These are phyloP conservation scores for Saprolegnia parasitica DNA, from an alignment of 352 stramenopile species.

Conservation along the genomic window DNA sequence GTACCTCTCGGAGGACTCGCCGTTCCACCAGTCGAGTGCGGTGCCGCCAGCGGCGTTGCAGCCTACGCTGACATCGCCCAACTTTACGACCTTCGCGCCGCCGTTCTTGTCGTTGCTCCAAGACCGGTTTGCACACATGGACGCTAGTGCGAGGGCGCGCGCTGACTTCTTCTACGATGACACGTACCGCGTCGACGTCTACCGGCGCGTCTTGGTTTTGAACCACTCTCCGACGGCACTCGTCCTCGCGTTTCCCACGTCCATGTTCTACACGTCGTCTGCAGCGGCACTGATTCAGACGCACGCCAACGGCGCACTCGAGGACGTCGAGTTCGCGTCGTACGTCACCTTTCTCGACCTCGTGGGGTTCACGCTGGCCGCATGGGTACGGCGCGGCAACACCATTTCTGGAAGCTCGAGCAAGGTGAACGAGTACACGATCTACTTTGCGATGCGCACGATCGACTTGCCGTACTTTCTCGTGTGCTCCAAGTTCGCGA, in stretches of 20 bases:
- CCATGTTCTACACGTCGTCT: too few species aligned
- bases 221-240: too few species aligned
- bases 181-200: not conserved
- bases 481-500: not conserved
- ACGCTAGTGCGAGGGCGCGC: not conserved
- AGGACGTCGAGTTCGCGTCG: not conserved
- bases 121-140: not conserved
- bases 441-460: not conserved
- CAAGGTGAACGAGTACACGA: not conserved
- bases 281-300: too few species aligned
- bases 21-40: not conserved
- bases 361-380: not conserved
- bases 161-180: not conserved
- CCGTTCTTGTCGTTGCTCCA: not conserved
- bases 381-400: not conserved
- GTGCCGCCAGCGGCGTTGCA: not conserved
- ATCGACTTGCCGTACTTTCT: not conserved
- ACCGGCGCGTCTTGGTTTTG: not conserved
- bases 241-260: too few species aligned
- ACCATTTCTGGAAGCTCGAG: not conserved
- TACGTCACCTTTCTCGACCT: slow-evolving; percentile 1
- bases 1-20: not conserved
- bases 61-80: not conserved
- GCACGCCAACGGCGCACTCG: too few species aligned
- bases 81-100: not conserved